These are phyloP conservation scores for Globisporangium cylindrosporum DNA, from an alignment of 352 stramenopile species.

Conservation along the genomic window DNA sequence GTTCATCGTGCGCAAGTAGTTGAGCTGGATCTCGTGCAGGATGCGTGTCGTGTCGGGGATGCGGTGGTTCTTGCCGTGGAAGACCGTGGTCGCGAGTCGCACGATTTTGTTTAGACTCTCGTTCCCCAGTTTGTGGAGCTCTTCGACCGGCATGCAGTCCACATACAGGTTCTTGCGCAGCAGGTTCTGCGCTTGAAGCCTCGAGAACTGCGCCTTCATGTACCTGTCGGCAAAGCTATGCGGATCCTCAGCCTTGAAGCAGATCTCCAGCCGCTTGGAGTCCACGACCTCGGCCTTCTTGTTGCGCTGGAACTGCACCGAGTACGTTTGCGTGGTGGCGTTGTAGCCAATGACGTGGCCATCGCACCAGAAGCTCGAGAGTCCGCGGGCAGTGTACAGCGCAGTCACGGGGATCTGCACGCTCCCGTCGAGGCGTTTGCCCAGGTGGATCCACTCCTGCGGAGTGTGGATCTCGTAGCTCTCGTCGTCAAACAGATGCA, in stretches of 20 bases:
- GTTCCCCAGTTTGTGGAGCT: slow-evolving; percentile 78
- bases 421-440: slow-evolving; percentile 37
- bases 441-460: slow-evolving; percentile 63
- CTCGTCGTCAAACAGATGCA: slow-evolving; percentile 80
- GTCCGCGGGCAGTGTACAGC: slow-evolving; percentile 55
- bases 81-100: slow-evolving; percentile 53
- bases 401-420: slow-evolving; percentile 73
- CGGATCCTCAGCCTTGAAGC: slow-evolving; percentile 81
- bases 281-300: slow-evolving; percentile 58
- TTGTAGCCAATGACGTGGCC: slow-evolving; percentile 60
- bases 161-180: slow-evolving; percentile 81
- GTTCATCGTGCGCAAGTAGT: slow-evolving; percentile 92
- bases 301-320: slow-evolving; percentile 62
- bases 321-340: slow-evolving; percentile 37
- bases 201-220: slow-evolving; percentile 48
- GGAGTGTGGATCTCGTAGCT: slow-evolving; percentile 72
- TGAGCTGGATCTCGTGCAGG: slow-evolving; percentile 87
- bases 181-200: slow-evolving; percentile 63
- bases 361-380: slow-evolving; percentile 64
- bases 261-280: slow-evolving; percentile 58
- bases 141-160: slow-evolving; percentile 83
- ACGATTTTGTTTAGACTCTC: slow-evolving; percentile 80
- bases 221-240: slow-evolving; percentile 75
- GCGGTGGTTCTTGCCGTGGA: slow-evolving; percentile 64
- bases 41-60: slow-evolving; percentile 76